These are phyloP conservation scores for Lodderomyces beijingensis DNA, from an alignment of 1,139 yeast genomes.

Conservation along the genomic window DNA sequence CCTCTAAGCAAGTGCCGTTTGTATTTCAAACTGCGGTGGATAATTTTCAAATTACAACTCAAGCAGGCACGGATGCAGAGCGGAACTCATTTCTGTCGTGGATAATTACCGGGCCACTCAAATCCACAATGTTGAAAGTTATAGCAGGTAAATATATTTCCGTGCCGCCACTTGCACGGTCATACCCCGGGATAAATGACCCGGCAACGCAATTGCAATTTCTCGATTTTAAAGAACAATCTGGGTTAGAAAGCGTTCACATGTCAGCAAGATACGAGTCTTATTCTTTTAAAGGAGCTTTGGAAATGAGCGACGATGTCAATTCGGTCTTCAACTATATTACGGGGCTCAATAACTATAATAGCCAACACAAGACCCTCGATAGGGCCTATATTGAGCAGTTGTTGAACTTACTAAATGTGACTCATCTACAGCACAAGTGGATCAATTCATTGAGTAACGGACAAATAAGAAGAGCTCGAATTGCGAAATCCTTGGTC, in stretches of 20 bases:
- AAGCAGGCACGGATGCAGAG: background rate
- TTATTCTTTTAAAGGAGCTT: conserved; percentile 51
- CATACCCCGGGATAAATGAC: conserved; percentile 48
- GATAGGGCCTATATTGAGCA: conserved; percentile 26
- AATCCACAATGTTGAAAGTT: conserved; percentile 30
- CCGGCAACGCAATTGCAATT: conserved; percentile 23
- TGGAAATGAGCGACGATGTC: conserved; percentile 65
- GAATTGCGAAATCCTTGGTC: conserved; percentile 73
- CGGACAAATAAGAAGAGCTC: conserved; percentile 89
- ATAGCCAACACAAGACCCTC: conserved; percentile 22
- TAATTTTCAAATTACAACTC: conserved; percentile 20
- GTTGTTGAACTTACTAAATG: conserved; percentile 48
- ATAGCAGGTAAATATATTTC: conserved; percentile 40
- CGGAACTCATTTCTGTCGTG: conserved; percentile 13
- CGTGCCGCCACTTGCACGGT: conserved; percentile 50
- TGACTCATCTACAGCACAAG: conserved; percentile 54
- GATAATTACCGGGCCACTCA: conserved; percentile 35
- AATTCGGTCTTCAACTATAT: conserved; percentile 63
- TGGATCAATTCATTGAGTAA: conserved; percentile 89
- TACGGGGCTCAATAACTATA: conserved; percentile 47
- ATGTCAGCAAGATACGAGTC: conserved; percentile 86
- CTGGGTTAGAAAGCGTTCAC: conserved; percentile 64
- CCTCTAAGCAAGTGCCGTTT: conserved; percentile 9
- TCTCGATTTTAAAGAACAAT: conserved; percentile 57
- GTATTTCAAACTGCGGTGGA: conserved; percentile 22